Percentiles rank a stretch among this genome's conserved stretches.
Evolutionary conservation across 345 rosid genomes (phyloP).

Genomic region (Eutrema heterophyllum): DNA sequence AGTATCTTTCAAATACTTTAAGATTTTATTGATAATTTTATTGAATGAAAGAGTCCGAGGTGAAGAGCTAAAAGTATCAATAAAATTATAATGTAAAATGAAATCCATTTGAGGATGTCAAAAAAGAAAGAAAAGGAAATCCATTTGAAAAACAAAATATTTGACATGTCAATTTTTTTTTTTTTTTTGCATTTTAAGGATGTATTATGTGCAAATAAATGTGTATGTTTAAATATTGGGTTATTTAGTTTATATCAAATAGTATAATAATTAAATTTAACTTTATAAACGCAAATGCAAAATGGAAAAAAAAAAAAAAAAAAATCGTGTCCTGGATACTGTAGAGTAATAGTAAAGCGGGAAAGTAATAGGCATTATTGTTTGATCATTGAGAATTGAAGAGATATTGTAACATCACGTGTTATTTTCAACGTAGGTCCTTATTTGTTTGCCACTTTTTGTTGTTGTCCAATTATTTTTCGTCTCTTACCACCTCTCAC

Average conservation of each 20-base stretch:
- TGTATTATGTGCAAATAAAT: neutral
- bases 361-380: slow-evolving; percentile 15
- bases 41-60: neutral
- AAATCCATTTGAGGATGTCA: neutral
- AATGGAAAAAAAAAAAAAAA: neutral
- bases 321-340: neutral
- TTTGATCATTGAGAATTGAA: neutral
- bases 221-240: neutral
- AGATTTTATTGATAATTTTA: too few species aligned
- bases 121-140: neutral
- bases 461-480: slow-evolving; percentile 9
- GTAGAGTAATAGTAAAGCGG: neutral
- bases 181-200: neutral
- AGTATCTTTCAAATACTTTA: too few species aligned
- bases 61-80: neutral
- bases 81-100: neutral
- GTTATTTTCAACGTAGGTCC: slow-evolving; percentile 24
- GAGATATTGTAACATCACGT: neutral
- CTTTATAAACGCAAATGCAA: neutral
- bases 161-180: too few species aligned
- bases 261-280: neutral
- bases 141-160: neutral
- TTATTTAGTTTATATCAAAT: neutral
- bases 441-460: slow-evolving; percentile 25
- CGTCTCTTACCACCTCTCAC: slow-evolving; percentile 8